A percentile compares a stretch with the other conserved stretches of the same genome.
These are phyloP conservation scores for carrot (Daucus carota) DNA, from an alignment of 129 eudicot genomes.

Conservation along the genomic window DNA sequence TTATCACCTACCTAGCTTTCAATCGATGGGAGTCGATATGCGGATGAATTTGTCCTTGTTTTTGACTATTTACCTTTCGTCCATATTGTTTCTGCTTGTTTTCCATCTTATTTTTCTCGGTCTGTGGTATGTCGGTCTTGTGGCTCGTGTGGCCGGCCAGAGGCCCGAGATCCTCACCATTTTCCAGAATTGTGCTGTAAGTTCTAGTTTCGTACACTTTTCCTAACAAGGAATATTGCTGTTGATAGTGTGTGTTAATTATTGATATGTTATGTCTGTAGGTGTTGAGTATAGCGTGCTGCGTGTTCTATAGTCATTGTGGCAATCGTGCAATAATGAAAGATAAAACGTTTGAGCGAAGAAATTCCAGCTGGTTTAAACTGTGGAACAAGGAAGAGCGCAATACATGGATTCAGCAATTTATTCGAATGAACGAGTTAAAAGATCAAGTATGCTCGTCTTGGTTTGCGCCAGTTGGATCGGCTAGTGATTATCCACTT, in stretches of 20 bases:
- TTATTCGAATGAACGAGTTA: constrained; percentile 67
- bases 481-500: constrained; percentile 90
- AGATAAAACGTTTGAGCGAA: constrained; percentile 58
- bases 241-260: not conserved
- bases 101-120: constrained; percentile 77
- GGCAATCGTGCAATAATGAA: constrained; percentile 82
- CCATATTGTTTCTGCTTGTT: constrained; percentile 80
- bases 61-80: constrained; percentile 68
- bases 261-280: constrained; percentile 28
- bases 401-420: constrained; percentile 66
- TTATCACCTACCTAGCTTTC: constrained; percentile 97
- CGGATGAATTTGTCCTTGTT: constrained; percentile 96
- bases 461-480: constrained; percentile 99
- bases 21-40: constrained; percentile 98
- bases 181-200: constrained; percentile 92
- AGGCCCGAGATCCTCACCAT: constrained; percentile 86
- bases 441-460: constrained; percentile 91
- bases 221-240: not conserved
- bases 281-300: constrained; percentile 97
- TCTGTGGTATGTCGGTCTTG: constrained; percentile 97
- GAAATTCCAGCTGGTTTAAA: constrained; percentile 55
- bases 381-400: constrained; percentile 86
- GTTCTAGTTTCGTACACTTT: constrained; percentile 16
- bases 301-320: constrained; percentile 99
- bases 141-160: constrained; percentile 86